Conservation (phyloP, 2,329 filamentous ascomycete genomes). For the Aureobasidium sp. region DNA sequence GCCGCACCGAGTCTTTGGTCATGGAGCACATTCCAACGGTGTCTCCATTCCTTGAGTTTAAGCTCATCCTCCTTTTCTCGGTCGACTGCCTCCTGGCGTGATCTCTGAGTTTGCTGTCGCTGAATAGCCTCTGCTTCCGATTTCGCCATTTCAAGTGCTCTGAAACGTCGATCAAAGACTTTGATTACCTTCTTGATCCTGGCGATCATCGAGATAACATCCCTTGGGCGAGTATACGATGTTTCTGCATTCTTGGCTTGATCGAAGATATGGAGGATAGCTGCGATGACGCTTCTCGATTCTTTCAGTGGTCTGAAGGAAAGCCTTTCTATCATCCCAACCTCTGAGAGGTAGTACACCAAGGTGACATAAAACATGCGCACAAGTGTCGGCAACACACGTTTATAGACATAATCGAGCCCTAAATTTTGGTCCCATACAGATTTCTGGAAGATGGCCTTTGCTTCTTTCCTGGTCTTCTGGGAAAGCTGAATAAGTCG, state of each 20-base stretch:
- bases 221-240: background rate
- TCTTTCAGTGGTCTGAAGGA: background rate
- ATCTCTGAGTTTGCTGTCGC: background rate
- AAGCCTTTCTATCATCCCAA: background rate
- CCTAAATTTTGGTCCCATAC: background rate
- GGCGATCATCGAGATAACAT: background rate
- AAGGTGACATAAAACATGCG: background rate
- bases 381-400: background rate
- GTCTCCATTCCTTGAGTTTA: background rate
- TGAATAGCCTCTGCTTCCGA: background rate
- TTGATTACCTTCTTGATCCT: background rate
- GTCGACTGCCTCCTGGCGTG: background rate
- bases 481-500: background rate
- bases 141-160: background rate
- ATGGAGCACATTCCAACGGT: background rate
- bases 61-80: background rate
- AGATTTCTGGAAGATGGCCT: background rate
- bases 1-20: conserved; percentile 1
- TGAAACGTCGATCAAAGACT: background rate
- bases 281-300: background rate
- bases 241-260: background rate
- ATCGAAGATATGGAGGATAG: background rate
- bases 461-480: background rate
- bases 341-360: background rate
- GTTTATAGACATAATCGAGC: background rate